Base-by-base conservation (phyloP, 2,329 filamentous ascomycete genomes). In the Sporothrix sp. region DNA sequence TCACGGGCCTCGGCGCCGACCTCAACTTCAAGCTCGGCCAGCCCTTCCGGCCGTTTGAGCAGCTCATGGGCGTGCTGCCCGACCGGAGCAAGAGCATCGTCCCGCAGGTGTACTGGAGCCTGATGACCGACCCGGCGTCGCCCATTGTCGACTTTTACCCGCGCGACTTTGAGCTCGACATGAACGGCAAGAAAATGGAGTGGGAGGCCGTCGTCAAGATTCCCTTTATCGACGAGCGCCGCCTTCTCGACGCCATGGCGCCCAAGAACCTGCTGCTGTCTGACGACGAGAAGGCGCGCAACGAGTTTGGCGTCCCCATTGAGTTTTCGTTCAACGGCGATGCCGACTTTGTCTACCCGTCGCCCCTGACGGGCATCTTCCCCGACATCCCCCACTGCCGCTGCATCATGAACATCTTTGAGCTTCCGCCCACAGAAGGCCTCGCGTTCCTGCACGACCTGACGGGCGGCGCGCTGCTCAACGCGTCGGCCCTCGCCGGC, bases 111-210 rank as follows among this genome's bases (percentile, higher is more conserved):
- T 97, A 95, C 66, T 87, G 93, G 67, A 81, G 87, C 23, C 74
- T 98, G 44, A 98, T 98, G 93, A 96, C 88, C 2, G 86, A 86
- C 50, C 76, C 84, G 2, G 79, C 85, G 14, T 97, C 91, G 14
- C 89, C 93, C 2, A 98, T 98, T 64, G 85, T 95, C 61, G 93
- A 98, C 64, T 98, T 98, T 65, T 98, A 98, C 61, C 93, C 93
- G 2, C 80, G 91, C 59, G 93, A 98, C 60, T 98, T 98, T 61
- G 88, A 94, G 58, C 75, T 98, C 36, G 94, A 98, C 64, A 97
- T 98, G 93, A 97, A 98, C 60, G 94, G 93, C 53, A 98, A 98
- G 73, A 98, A 95, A 71, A 94, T 95, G 85, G 94, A 98, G 57
- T 98, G 93, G 93, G 93, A 98, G 65, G 93, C 93, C 25, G 91